A percentile compares a stretch with the other conserved stretches of the same genome.
Evolutionary conservation across 208 protist species (phyloP).

Genomic region (Acanthamoeba castellanii): DNA sequence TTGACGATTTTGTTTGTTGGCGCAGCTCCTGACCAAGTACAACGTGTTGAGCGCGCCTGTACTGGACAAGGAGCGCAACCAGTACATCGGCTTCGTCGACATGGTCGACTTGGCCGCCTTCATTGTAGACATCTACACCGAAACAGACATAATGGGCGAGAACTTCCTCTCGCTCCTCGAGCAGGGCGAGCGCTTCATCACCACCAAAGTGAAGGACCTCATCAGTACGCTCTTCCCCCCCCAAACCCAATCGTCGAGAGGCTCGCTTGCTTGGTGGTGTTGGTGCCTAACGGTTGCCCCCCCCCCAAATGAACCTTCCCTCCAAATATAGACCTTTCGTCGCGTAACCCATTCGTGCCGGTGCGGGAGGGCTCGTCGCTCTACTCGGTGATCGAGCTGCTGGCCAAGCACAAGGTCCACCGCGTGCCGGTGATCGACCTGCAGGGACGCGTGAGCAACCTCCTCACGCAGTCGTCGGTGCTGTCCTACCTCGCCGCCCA

Average conservation of each 20-base stretch:
- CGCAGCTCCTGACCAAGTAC: background rate
- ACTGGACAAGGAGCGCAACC: slow-evolving; percentile 9
- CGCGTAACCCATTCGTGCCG: slow-evolving; percentile 12
- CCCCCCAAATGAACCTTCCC: too few relatives aligned
- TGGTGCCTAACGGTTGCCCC: background rate
- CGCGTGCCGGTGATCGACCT: slow-evolving; percentile 13
- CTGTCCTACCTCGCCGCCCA: background rate
- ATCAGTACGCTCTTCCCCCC: background rate
- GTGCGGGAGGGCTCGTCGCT: background rate
- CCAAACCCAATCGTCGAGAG: too few relatives aligned
- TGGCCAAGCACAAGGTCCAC: slow-evolving; percentile 33
- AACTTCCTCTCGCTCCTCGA: slow-evolving; percentile 6
- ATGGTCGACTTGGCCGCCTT: slow-evolving; percentile 8
- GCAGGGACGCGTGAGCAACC: background rate
- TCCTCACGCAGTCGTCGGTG: slow-evolving; percentile 11
- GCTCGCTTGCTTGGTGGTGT: background rate
- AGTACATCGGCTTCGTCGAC: slow-evolving; percentile 17
- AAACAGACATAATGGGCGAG: background rate
- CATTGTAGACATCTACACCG: slow-evolving; percentile 8
- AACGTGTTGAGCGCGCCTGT: background rate
- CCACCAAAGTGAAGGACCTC: slow-evolving; percentile 29
- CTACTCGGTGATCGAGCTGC: background rate
- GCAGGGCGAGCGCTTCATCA: slow-evolving; percentile 50
- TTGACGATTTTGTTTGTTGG: background rate
- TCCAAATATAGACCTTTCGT: background rate